These are phyloP conservation scores for Sclerotinia glacialis DNA, from an alignment of 2,329 filamentous ascomycete species.

Conservation along the genomic window DNA sequence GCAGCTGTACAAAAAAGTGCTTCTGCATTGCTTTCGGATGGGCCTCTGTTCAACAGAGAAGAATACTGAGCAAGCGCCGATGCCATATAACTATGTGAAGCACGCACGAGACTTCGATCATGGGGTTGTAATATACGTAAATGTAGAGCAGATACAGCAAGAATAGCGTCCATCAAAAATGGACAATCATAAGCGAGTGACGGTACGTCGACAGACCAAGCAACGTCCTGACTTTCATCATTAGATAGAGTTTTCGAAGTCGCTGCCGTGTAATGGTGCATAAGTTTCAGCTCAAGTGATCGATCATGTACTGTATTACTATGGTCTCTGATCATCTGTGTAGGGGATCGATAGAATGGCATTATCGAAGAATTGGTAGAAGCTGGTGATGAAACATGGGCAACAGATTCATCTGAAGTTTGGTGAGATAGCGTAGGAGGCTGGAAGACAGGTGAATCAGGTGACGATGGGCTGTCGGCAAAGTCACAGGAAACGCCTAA, in stretches of 20 bases:
- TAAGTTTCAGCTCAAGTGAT: slow-evolving; percentile 56
- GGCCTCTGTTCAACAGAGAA: slow-evolving; percentile 53
- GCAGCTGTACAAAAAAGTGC: slow-evolving; percentile 61
- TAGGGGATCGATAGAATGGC: slow-evolving; percentile 31
- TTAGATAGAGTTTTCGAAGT: slow-evolving; percentile 58
- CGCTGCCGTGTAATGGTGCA: slow-evolving; percentile 62
- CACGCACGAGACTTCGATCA: slow-evolving; percentile 59
- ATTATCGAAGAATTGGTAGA: slow-evolving; percentile 26
- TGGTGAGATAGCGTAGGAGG: slow-evolving; percentile 17
- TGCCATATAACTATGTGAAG: slow-evolving; percentile 64
- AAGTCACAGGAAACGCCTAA: slow-evolving; percentile 61
- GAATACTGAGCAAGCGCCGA: slow-evolving; percentile 61
- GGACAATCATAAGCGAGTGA: slow-evolving; percentile 59
- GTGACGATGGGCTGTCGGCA: slow-evolving; percentile 41
- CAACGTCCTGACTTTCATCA: slow-evolving; percentile 51
- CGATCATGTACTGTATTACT: slow-evolving; percentile 27
- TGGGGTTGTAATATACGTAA: slow-evolving; percentile 55
- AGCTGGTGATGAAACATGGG: slow-evolving; percentile 23
- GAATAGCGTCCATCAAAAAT: slow-evolving; percentile 61
- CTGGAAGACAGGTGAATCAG: slow-evolving; percentile 24
- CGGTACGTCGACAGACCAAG: slow-evolving; percentile 61
- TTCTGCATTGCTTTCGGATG: slow-evolving; percentile 58
- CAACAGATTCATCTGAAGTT: slow-evolving; percentile 17
- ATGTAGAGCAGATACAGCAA: slow-evolving; percentile 63
- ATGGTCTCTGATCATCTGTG: slow-evolving; percentile 26